Base-by-base conservation (phyloP, 257 asterid species). In the Rubia yunnanensis region DNA sequence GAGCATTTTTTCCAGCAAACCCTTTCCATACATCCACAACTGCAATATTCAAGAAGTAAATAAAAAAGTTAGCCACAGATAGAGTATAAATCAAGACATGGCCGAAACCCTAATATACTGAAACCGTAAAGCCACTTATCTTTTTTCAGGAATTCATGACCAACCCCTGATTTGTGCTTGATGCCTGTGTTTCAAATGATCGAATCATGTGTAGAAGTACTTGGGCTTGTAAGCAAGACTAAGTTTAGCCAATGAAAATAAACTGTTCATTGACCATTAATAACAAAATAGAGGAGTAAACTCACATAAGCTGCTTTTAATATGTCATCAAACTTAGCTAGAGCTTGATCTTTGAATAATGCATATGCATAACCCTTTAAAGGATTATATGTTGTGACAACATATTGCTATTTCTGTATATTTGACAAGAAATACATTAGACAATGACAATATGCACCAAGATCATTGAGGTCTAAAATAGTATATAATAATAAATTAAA, bases 301-400 rank as follows among this genome's bases (percentile, higher is more conserved):
- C 96, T 89, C 74, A 92, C 98, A 76, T 92, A 92, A 68, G 95
- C 88, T 64, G 99, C 96, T 81, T 94, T 94, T 86, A 90, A 57
- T 62, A 94, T 89, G 75, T 94, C 99, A 73, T 94, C 98, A 56
- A 96, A 80, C 86, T 86, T 91, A 5, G 99, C n/a, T n/a, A n/a
- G n/a, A n/a, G n/a, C 99, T 84, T 88, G 89, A 79, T 86, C 91
- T 89, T 90, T 94, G 84, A 94, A 83, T 75, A 94, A 73, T 38
- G 97, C 98, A 66, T 83, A 94, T 35, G 90, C 74, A 66, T 85
- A 82, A 13, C 92, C 95, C 83, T 84, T 94, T 1, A 78, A 72
- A 80, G 99, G 94, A 85, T 84, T 94, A 79, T 84, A 90, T 20
- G n/a, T n/a, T n/a, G 97, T 78, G 72, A 90, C 88, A 24, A 89